A percentile compares a stretch with the other conserved stretches of the same genome.
Evolutionary conservation across 345 rosid genomes (phyloP).

Genomic region (Syzygium oleosum): DNA sequence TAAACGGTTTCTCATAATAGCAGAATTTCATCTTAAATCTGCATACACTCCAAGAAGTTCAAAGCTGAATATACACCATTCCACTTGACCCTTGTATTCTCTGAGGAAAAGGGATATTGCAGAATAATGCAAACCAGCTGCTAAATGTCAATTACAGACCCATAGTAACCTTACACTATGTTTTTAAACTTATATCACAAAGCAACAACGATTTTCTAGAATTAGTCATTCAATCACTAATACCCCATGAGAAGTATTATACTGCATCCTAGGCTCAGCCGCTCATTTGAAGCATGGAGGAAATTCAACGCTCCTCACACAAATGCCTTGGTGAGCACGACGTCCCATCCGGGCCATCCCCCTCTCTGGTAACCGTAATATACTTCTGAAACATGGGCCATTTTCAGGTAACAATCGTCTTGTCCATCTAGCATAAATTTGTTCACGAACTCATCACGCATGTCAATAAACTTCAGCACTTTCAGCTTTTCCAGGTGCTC

Average conservation of each 20-base stretch:
- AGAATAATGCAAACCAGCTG: not conserved
- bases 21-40: not conserved
- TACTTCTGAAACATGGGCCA: conserved; percentile 20
- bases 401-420: conserved; percentile 4
- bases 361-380: conserved; percentile 13
- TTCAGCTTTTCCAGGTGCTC: conserved; percentile 16
- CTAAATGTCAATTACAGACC: not conserved
- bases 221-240: not conserved
- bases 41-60: not conserved
- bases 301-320: conserved; percentile 1
- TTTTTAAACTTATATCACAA: not conserved
- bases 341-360: conserved; percentile 10
- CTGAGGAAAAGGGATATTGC: not conserved
- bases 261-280: not conserved
- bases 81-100: not conserved
- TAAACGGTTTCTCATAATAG: not conserved
- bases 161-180: not conserved
- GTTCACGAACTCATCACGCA: conserved; percentile 12
- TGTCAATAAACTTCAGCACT: conserved; percentile 16
- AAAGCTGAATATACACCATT: not conserved
- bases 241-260: not conserved
- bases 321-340: not conserved
- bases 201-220: not conserved
- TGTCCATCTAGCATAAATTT: not conserved
- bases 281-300: conserved; percentile 2